phyloP scores from a whole-genome alignment of 129 eudicot species.

The Sambucus nigra region DNA sequence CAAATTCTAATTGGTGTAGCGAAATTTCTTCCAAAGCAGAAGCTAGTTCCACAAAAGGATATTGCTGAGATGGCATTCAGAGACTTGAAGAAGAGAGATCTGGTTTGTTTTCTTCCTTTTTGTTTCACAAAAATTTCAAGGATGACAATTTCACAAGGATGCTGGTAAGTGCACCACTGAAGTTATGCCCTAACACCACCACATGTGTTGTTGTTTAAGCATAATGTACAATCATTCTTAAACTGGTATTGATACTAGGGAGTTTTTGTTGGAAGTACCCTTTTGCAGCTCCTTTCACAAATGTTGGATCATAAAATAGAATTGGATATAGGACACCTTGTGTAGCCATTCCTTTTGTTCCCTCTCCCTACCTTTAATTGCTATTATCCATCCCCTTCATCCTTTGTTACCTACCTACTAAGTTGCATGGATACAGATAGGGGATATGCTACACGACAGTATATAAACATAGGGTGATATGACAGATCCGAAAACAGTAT shows the following conservation, averaged over 20 bases:
- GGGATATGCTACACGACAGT: no score
- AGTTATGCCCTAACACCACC: no score
- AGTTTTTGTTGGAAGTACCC: no score
- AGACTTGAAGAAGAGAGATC: constrained; percentile 53
- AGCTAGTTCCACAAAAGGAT: constrained; percentile 78
- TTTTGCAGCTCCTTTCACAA: no score
- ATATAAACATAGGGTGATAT: no score
- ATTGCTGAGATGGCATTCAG: constrained; percentile 82
- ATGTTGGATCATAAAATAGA: not conserved
- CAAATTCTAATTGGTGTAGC: constrained; percentile 62
- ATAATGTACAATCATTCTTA: no score
- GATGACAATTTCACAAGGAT: not conserved
- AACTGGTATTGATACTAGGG: no score
- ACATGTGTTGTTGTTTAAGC: no score
- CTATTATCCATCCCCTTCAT: not conserved
- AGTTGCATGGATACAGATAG: no score
- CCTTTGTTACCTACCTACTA: no score
- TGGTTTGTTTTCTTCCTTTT: constrained; percentile 17
- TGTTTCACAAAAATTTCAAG: not conserved
- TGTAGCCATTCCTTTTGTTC: not conserved
- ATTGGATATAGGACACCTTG: not conserved
- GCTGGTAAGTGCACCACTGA: no score
- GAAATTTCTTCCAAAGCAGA: constrained; percentile 59
- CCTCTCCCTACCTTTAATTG: not conserved
- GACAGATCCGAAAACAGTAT: no score